A percentile compares a stretch with the other conserved stretches of the same genome.
phyloP scores from a whole-genome alignment of 2,329 filamentous ascomycete genomes.

The Fusarium brevicatenulatum region DNA sequence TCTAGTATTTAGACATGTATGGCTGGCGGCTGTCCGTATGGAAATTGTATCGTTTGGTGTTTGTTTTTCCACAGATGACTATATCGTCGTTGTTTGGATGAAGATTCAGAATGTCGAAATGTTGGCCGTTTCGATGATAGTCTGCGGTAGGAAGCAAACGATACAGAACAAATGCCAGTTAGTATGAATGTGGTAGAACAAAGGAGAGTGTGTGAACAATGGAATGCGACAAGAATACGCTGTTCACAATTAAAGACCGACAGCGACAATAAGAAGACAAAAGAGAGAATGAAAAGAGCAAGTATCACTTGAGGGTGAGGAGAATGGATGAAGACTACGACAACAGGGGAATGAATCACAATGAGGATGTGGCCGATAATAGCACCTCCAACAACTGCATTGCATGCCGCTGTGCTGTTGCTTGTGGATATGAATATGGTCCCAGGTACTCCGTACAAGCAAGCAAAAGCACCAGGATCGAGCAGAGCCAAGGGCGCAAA shows the following conservation, averaged over 20 bases:
- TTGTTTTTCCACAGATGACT: slow-evolving; percentile 7
- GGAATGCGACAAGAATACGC: slow-evolving; percentile 15
- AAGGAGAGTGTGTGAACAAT: slow-evolving; percentile 37
- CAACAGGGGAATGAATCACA: slow-evolving; percentile 17
- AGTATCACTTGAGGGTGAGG: slow-evolving; percentile 9
- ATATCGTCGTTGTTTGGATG: slow-evolving; percentile 3
- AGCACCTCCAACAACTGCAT: slow-evolving; percentile 23
- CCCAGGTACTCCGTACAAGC: slow-evolving; percentile 16
- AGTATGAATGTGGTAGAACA: slow-evolving; percentile 31
- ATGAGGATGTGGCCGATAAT: slow-evolving; percentile 31
- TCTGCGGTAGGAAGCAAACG: slow-evolving; percentile 9
- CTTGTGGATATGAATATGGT: slow-evolving; percentile 20
- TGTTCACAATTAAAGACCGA: slow-evolving; percentile 7
- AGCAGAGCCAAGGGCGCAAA: slow-evolving; percentile 32
- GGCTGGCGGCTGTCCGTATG: background rate
- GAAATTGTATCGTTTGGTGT: slow-evolving; percentile 19
- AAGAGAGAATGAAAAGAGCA: slow-evolving; percentile 2
- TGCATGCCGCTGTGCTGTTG: slow-evolving; percentile 20
- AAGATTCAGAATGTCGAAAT: background rate
- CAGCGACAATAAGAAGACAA: slow-evolving; percentile 11
- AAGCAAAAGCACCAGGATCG: slow-evolving; percentile 32
- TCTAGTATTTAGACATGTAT: slow-evolving; percentile 26
- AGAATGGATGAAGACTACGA: slow-evolving; percentile 14
- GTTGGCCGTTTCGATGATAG: slow-evolving; percentile 5
- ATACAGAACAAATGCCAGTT: slow-evolving; percentile 7